A percentile compares a stretch with the other conserved stretches of the same genome.
Evolutionary conservation across 495 filamentous ascomycete genomes (phyloP).

Genomic region (Parathielavia appendiculata): DNA sequence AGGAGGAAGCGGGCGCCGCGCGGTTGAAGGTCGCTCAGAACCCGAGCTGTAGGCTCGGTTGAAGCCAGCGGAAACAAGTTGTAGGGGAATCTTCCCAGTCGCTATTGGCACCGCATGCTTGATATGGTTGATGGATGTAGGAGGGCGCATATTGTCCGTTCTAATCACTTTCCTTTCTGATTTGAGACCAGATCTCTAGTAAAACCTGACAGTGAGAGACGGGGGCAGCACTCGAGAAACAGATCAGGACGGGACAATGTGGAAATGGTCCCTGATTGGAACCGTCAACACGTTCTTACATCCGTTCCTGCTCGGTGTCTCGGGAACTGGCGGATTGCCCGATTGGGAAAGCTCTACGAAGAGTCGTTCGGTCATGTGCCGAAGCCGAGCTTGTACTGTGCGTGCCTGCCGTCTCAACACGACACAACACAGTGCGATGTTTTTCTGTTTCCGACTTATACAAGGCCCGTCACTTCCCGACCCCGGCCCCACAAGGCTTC

Average conservation of each 20-base stretch:
- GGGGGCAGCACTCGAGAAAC: not conserved
- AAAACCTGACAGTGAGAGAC: not conserved
- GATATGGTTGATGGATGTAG: not conserved
- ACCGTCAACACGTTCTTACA: not conserved
- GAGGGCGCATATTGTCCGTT: not conserved
- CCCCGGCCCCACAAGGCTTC: not conserved
- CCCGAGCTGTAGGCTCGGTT: constrained; percentile 24
- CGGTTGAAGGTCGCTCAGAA: constrained; percentile 36
- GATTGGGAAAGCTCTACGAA: not conserved
- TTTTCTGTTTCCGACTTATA: not conserved
- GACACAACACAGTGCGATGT: not conserved
- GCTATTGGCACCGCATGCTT: not conserved
- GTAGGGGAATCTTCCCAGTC: not conserved
- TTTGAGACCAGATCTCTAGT: not conserved
- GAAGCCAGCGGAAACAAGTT: not conserved
- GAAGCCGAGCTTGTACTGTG: not conserved
- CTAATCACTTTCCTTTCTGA: not conserved
- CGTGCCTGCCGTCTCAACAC: not conserved
- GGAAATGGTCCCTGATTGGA: too few species aligned
- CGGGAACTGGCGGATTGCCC: not conserved
- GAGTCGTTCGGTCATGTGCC: not conserved
- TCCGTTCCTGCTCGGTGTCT: not conserved
- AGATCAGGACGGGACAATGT: too few species aligned
- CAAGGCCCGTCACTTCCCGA: not conserved
- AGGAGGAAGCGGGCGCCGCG: constrained; percentile 35